phyloP scores from a whole-genome alignment of 768 basidiomycete genomes.

The Mycena maculata region DNA sequence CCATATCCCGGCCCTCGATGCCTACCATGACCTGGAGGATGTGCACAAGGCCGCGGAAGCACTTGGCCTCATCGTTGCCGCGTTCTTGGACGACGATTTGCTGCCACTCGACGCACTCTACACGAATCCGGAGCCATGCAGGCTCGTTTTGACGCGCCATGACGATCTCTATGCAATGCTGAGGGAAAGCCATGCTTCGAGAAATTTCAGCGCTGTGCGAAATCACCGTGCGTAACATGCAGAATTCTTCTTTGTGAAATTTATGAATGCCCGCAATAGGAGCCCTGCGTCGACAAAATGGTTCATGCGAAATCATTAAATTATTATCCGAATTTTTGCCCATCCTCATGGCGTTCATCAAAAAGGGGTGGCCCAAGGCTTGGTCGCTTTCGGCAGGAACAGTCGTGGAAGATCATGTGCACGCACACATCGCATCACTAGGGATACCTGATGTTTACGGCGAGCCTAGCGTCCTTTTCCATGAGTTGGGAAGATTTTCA shows the following conservation, averaged over 20 bases:
- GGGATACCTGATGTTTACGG: slow-evolving; percentile 2
- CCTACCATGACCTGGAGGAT: slow-evolving; percentile 11
- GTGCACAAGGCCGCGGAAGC: neutral
- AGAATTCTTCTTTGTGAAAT: neutral
- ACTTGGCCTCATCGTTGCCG: slow-evolving; percentile 12
- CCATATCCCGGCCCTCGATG: neutral
- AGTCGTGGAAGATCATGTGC: neutral
- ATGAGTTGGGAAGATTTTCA: slow-evolving; percentile 14
- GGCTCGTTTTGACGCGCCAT: slow-evolving; percentile 1
- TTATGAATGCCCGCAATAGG: neutral
- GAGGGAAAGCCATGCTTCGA: slow-evolving; percentile 5
- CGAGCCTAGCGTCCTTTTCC: slow-evolving; percentile 17
- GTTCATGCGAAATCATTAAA: neutral
- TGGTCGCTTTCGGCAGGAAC: neutral
- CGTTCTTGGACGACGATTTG: slow-evolving; percentile 5
- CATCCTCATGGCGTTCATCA: neutral
- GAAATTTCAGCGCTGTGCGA: neutral
- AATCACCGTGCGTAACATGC: neutral
- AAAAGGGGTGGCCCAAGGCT: neutral
- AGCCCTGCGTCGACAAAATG: neutral
- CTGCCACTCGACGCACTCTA: slow-evolving; percentile 20
- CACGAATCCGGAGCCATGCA: slow-evolving; percentile 6
- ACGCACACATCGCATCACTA: neutral
- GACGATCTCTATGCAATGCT: neutral
- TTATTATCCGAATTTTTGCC: neutral